Conservation (phyloP, 1,139 yeast genomes). For the Sugiyamaella grinbergsii region DNA sequence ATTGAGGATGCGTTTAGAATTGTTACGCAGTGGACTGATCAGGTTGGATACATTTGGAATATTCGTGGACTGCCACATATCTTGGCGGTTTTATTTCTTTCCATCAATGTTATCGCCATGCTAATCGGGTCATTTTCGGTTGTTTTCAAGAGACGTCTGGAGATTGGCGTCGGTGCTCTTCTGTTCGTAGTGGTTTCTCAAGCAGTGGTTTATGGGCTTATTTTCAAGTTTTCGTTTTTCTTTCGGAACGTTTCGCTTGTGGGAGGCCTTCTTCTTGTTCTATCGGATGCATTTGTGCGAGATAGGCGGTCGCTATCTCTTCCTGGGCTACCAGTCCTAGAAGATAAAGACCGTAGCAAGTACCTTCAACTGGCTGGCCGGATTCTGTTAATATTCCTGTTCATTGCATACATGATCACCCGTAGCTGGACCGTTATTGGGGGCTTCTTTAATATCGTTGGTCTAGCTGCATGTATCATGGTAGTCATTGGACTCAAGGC, state of each 20-base stretch:
- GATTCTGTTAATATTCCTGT: conserved; percentile 78
- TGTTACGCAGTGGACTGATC: conserved; percentile 87
- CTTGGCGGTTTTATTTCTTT: conserved; percentile 70
- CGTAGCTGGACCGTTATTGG: conserved; percentile 73
- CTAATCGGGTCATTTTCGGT: conserved; percentile 69
- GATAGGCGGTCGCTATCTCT: conserved; percentile 69
- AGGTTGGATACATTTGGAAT: conserved; percentile 78
- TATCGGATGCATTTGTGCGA: conserved; percentile 85
- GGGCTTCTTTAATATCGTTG: conserved; percentile 65
- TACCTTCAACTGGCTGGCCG: conserved; percentile 89
- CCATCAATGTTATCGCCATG: conserved; percentile 71
- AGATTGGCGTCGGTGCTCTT: conserved; percentile 71
- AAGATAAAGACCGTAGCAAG: conserved; percentile 80
- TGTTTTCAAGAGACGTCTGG: conserved; percentile 68
- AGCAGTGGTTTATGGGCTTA: conserved; percentile 86
- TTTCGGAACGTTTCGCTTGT: conserved; percentile 86
- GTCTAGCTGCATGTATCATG: conserved; percentile 70
- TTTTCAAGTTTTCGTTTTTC: conserved; percentile 78
- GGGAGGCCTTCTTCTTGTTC: conserved; percentile 89
- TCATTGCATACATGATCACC: conserved; percentile 81
- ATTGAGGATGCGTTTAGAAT: conserved; percentile 88
- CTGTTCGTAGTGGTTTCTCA: conserved; percentile 76
- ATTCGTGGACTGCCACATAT: conserved; percentile 80
- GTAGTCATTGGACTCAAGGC: conserved; percentile 94
- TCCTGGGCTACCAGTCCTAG: conserved; percentile 90